phyloP scores from a whole-genome alignment of 2,329 filamentous ascomycete genomes.

The Dactylellina drechsleri region DNA sequence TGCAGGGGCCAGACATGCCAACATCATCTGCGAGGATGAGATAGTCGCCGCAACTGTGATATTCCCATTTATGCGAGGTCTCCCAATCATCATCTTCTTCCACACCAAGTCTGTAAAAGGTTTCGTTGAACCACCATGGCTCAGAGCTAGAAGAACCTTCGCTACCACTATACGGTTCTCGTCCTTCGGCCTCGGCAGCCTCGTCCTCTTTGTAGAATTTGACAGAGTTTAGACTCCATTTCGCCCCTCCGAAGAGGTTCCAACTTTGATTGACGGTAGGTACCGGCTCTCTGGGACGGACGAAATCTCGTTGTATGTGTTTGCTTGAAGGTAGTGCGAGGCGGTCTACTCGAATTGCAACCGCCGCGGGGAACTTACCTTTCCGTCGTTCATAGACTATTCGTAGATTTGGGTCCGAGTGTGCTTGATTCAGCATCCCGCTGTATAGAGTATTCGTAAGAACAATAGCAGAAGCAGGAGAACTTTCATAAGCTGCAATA shows the following conservation, averaged over 20 bases:
- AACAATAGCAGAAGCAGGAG: not conserved
- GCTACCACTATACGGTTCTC: not conserved
- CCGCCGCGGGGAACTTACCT: slow-evolving; percentile 12
- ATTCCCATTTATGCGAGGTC: slow-evolving; percentile 55
- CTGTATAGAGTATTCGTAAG: slow-evolving; percentile 30
- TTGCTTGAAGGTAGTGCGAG: slow-evolving; percentile 30
- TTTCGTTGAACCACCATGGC: slow-evolving; percentile 48
- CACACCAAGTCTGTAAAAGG: not conserved
- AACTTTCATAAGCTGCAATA: not conserved
- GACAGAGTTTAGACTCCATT: slow-evolving; percentile 45
- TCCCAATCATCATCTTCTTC: slow-evolving; percentile 20
- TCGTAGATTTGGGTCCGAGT: slow-evolving; percentile 51
- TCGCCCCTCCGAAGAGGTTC: slow-evolving; percentile 40
- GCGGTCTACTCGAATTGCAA: slow-evolving; percentile 26
- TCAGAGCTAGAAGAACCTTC: not conserved
- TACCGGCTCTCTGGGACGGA: slow-evolving; percentile 13
- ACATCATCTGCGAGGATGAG: slow-evolving; percentile 57
- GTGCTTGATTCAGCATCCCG: slow-evolving; percentile 35
- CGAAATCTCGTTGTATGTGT: slow-evolving; percentile 18
- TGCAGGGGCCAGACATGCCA: slow-evolving; percentile 51
- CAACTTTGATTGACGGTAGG: slow-evolving; percentile 35
- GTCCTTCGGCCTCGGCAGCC: slow-evolving; percentile 11
- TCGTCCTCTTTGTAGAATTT: slow-evolving; percentile 12
- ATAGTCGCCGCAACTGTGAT: slow-evolving; percentile 56
- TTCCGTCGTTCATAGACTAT: slow-evolving; percentile 23